Conservation (phyloP, 768 basidiomycete species). For the Hemileccinum rubropunctum region DNA sequence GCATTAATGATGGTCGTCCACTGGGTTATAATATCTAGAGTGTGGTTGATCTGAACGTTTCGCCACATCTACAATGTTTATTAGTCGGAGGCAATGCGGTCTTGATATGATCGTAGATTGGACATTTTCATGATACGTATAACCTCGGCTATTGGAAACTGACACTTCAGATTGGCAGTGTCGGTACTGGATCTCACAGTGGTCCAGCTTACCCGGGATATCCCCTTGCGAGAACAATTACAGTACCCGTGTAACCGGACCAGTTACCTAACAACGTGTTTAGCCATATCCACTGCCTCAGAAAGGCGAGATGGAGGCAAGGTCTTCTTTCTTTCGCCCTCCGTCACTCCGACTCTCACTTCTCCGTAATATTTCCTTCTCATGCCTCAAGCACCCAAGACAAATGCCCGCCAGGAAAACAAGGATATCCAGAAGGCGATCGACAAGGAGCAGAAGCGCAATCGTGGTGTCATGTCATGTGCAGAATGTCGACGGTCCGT, state of each 20-base stretch:
- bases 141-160: too few relatives aligned
- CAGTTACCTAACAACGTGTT: neutral
- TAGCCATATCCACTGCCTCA: neutral
- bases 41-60: too few relatives aligned
- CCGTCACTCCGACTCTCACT: neutral
- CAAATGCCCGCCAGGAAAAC: conserved; percentile 37
- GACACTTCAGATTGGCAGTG: too few relatives aligned
- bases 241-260: too few relatives aligned
- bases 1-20: too few relatives aligned
- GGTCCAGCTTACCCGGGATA: too few relatives aligned
- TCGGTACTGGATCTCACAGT: too few relatives aligned
- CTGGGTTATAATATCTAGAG: too few relatives aligned
- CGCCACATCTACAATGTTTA: too few relatives aligned
- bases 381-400: conserved; percentile 53
- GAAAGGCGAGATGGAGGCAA: neutral
- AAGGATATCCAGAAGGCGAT: conserved; percentile 46
- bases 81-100: neutral
- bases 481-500: conserved; percentile 62
- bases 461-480: conserved; percentile 51
- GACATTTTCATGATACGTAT: too few relatives aligned
- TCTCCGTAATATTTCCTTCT: neutral
- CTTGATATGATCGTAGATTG: neutral
- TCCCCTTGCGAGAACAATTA: too few relatives aligned
- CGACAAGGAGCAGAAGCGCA: conserved; percentile 66
- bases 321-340: neutral